phyloP scores from a whole-genome alignment of 108 stramenopile genomes.

The Cyclotella kingstonii region DNA sequence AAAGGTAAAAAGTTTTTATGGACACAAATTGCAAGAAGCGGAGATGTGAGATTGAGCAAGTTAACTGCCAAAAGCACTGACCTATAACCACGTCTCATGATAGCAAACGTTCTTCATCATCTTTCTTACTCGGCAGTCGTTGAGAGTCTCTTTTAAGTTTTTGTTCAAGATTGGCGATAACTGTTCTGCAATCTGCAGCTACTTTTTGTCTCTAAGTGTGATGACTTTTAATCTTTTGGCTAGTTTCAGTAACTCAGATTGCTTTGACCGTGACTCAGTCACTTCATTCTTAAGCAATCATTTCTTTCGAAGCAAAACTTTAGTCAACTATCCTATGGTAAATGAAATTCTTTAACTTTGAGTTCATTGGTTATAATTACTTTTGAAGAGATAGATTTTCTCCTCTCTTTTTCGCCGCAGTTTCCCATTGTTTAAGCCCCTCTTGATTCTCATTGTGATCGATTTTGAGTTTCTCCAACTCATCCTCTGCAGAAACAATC shows the following conservation, averaged over 20 bases:
- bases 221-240: slow-evolving; percentile 57
- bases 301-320: slow-evolving; percentile 41
- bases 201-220: slow-evolving; percentile 47
- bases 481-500: slow-evolving; percentile 64
- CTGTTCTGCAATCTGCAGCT: slow-evolving; percentile 48
- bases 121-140: slow-evolving; percentile 48
- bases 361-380: slow-evolving; percentile 76
- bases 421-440: slow-evolving; percentile 89
- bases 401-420: slow-evolving; percentile 84
- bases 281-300: slow-evolving; percentile 55
- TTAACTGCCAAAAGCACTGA: too few relatives aligned
- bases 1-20: too few relatives aligned
- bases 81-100: too few relatives aligned
- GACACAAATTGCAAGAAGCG: too few relatives aligned
- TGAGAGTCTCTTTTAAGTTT: slow-evolving; percentile 61
- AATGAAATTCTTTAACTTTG: slow-evolving; percentile 64
- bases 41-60: too few relatives aligned
- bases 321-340: slow-evolving; percentile 61
- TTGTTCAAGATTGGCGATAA: slow-evolving; percentile 50
- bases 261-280: slow-evolving; percentile 59
- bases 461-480: slow-evolving; percentile 72
- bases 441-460: slow-evolving; percentile 91
- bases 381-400: slow-evolving; percentile 71
- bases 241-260: slow-evolving; percentile 63
- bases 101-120: too few relatives aligned